Base-by-base conservation (phyloP, 108 stramenopile species). In the Epithemia pelagica region DNA sequence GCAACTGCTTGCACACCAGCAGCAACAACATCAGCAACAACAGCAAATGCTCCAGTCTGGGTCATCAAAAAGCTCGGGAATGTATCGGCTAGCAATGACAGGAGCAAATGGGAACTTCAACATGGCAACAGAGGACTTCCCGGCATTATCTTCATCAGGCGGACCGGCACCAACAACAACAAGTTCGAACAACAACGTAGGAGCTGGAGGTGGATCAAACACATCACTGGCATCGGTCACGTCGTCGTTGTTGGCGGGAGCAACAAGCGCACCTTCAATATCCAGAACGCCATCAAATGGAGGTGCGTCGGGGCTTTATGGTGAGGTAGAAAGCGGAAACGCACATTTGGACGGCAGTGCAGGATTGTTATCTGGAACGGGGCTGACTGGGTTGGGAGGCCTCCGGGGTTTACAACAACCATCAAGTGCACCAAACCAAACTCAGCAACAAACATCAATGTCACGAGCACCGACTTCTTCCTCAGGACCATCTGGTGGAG, bases 81-180 rank as follows among this genome's bases (percentile, higher is more conserved):
- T 89, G 21, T 92, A 89, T 65, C 84, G 88, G 70, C 82, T 88
- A 18, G 87, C 87, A 27, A 88, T 87, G 88, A 68, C 78, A 31
- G 72, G 76, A 51, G 75, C 74, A 32, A 85, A 82, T 61, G 84
- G 81, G 30, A 89, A 86, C 74, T 86, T 88, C 64, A 90, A 76
- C 61, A 87, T 90, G 82, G 85, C 87, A 58, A 86, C 83, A 32
- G 91, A 90, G 59, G 91, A 90, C 59, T 93, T 90, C 70, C 91
- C 91, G 30, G 91, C 91, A 24, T 55, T 86, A n/a, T 30, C 32
- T 65, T 72, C 0, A 46, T 10, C 37, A 46, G 37, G 37, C 37
- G 37, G 37, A 46, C 37, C 37, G 15, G 37, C 15, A 46, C 65
- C 70, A 61, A 57, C 69, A 30, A 24, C 29, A 30, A 60, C 2